These are phyloP conservation scores for Cnidoscolus chayamansa DNA, from an alignment of 441 rosid genomes.

Conservation along the genomic window DNA sequence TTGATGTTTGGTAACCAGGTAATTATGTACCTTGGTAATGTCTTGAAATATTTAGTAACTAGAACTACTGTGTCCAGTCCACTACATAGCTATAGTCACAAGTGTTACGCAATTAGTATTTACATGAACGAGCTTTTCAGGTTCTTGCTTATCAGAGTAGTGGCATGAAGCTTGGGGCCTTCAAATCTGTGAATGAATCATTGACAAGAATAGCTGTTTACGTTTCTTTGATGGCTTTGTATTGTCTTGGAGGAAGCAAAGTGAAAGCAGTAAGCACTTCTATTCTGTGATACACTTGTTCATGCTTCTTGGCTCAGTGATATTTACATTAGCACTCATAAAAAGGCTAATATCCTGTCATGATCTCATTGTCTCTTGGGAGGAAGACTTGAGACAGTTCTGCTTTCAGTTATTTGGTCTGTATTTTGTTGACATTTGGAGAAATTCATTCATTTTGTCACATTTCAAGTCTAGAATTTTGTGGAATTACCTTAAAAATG, in stretches of 20 bases:
- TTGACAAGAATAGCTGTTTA: conserved; percentile 87
- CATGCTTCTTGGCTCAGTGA: background rate
- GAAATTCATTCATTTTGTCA: conserved; percentile 3
- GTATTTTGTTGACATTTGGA: background rate
- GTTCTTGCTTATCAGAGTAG: conserved; percentile 77
- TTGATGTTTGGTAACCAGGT: conserved; percentile 77
- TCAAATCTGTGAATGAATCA: conserved; percentile 84
- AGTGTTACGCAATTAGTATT: conserved; percentile 14
- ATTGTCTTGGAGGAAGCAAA: conserved; percentile 91
- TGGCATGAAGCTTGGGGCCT: conserved; percentile 88
- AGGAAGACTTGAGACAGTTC: background rate
- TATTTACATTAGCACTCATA: background rate
- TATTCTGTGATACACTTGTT: conserved; percentile 16
- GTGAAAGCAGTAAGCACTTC: conserved; percentile 79
- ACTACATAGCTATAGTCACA: conserved; percentile 3
- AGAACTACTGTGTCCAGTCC: background rate
- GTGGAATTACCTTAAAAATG: conserved; percentile 1
- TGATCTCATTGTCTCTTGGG: background rate
- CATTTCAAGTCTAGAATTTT: background rate
- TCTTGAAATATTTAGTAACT: background rate
- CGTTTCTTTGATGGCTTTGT: conserved; percentile 75
- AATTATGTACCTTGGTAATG: conserved; percentile 25
- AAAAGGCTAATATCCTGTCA: background rate
- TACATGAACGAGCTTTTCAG: conserved; percentile 40
- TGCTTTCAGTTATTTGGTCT: background rate